Percentiles rank a stretch among this genome's conserved stretches.
phyloP scores from a whole-genome alignment of 2,329 filamentous ascomycete genomes.

The Juglanconis oblonga region DNA sequence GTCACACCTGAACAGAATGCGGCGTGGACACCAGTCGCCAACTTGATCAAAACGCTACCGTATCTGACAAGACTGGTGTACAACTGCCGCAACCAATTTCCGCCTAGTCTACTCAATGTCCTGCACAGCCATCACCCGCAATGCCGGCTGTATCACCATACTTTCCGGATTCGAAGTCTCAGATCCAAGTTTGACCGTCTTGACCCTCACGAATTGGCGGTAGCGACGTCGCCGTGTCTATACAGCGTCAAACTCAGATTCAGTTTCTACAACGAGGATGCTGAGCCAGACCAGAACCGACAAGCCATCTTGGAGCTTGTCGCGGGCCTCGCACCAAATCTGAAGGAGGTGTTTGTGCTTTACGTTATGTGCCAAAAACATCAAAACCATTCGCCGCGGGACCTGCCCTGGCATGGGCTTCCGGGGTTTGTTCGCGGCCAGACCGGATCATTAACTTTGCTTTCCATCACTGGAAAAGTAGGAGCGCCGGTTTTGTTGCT shows the following conservation, averaged over 20 bases:
- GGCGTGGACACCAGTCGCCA: constrained; percentile 4
- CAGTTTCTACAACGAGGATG: background rate
- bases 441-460: too few relatives aligned
- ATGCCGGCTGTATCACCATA: constrained; percentile 8
- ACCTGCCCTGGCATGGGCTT: too few relatives aligned
- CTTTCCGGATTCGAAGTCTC: constrained; percentile 3
- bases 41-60: background rate
- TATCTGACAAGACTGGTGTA: background rate
- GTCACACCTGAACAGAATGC: background rate
- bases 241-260: background rate
- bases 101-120: background rate
- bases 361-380: too few relatives aligned
- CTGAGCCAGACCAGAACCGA: background rate
- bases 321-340: constrained; percentile 1
- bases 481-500: too few relatives aligned
- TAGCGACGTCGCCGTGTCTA: constrained; percentile 5
- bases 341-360: background rate
- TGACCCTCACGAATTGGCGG: background rate
- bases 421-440: too few relatives aligned
- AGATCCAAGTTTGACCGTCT: background rate
- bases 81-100: constrained; percentile 7
- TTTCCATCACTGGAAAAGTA: too few relatives aligned
- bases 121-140: background rate
- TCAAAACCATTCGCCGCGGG: too few relatives aligned
- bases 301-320: constrained; percentile 10